These are phyloP conservation scores for Chytriomyces sp. DNA, from an alignment of 192 early-diverging fungal genomes.

Conservation along the genomic window DNA sequence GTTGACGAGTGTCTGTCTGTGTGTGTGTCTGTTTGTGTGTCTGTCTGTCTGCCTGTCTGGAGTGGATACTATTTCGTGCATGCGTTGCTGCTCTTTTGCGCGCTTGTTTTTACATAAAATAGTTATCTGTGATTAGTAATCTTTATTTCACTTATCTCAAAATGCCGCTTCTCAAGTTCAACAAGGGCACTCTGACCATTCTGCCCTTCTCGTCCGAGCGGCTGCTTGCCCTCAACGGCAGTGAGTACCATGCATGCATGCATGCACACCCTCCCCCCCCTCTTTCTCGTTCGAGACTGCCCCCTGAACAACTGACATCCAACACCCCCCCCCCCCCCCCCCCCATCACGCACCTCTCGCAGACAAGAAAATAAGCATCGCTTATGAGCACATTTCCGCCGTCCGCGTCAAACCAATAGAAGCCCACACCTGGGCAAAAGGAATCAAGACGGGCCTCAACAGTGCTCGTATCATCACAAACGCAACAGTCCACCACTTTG, in stretches of 20 bases:
- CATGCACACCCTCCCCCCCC: too few species aligned
- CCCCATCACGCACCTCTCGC: background rate
- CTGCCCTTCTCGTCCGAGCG: conserved; percentile 6
- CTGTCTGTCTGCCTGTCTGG: background rate
- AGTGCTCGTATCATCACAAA: background rate
- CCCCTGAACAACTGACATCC: background rate
- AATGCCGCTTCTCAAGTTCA: conserved; percentile 27
- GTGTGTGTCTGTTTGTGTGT: too few species aligned
- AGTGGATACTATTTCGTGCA: background rate
- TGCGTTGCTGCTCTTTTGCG: background rate
- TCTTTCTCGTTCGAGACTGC: too few species aligned
- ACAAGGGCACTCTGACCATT: conserved; percentile 9
- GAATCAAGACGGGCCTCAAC: background rate
- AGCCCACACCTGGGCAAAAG: background rate
- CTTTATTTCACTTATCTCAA: too few species aligned
- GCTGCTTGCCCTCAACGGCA: conserved; percentile 11
- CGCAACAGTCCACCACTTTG: conserved; percentile 6
- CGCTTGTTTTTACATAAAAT: background rate
- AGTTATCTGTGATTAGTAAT: too few species aligned
- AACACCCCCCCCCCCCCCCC: background rate
- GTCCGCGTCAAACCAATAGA: background rate
- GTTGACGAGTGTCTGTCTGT: background rate
- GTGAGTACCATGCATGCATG: background rate
- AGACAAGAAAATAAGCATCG: background rate
- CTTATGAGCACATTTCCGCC: background rate